phyloP scores from a whole-genome alignment of 1,284 basidiomycete genomes.

The Trichosporon coremiiforme region DNA sequence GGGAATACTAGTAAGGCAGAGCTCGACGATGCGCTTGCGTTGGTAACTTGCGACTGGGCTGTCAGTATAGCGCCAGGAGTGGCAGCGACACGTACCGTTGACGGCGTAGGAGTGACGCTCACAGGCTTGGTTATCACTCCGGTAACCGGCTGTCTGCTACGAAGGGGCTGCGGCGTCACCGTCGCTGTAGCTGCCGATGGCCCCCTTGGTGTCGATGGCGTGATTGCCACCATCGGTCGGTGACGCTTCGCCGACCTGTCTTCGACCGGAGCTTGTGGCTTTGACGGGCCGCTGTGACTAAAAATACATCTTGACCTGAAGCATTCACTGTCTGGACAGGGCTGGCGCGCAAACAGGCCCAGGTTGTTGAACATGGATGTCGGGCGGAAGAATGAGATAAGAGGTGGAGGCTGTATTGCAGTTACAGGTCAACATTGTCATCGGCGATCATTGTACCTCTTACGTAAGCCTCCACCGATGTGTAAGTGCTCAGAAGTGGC shows the following conservation, averaged over 20 bases:
- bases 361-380: constrained; percentile 44
- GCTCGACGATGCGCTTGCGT: background rate
- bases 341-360: constrained; percentile 35
- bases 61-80: background rate
- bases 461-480: background rate
- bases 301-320: constrained; percentile 43
- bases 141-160: background rate
- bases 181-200: constrained; percentile 21
- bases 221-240: background rate
- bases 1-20: constrained; percentile 4
- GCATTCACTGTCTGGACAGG: constrained; percentile 43
- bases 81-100: background rate
- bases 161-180: background rate
- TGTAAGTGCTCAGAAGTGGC: background rate
- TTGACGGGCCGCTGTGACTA: constrained; percentile 26
- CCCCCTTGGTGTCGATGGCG: background rate
- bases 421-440: constrained; percentile 47
- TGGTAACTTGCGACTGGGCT: background rate
- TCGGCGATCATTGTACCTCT: background rate
- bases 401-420: background rate
- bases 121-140: background rate
- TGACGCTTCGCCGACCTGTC: background rate
- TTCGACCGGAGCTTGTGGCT: no score
- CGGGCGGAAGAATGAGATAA: background rate
- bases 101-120: background rate